A percentile compares a stretch with the other conserved stretches of the same genome.
Conservation (phyloP, 208 protist species). For the Porcisia hertigi region DNA sequence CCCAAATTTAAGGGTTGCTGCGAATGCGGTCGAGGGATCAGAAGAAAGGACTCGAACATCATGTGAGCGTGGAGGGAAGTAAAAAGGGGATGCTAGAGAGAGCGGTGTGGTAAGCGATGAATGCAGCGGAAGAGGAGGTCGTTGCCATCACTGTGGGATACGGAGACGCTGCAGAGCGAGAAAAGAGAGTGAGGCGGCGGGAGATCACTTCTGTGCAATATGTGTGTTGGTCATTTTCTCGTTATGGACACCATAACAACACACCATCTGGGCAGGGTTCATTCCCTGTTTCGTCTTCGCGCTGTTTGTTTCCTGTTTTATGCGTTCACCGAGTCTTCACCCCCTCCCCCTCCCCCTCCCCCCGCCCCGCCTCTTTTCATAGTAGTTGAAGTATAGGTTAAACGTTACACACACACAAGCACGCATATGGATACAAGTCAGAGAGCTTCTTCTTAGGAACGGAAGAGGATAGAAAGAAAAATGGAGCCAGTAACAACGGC, state of each 20-base stretch:
- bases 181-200: neutral
- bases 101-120: neutral
- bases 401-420: too few species aligned
- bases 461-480: too few species aligned
- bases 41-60: neutral
- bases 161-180: neutral
- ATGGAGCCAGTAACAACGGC: too few species aligned
- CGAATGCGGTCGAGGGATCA: neutral
- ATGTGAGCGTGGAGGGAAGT: neutral
- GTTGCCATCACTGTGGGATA: neutral
- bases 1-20: neutral
- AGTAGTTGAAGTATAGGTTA: neutral
- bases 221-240: neutral
- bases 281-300: neutral
- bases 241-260: neutral
- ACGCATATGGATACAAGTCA: too few species aligned
- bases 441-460: too few species aligned
- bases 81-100: neutral
- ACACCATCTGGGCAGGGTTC: neutral
- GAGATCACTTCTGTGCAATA: neutral
- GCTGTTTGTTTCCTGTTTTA: neutral
- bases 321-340: neutral
- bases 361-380: slow-evolving; percentile 11
- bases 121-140: neutral
- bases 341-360: neutral